A percentile compares a stretch with the other conserved stretches of the same genome.
Conservation (phyloP, 2,329 filamentous ascomycete species). For the Xylariaceae sp. region DNA sequence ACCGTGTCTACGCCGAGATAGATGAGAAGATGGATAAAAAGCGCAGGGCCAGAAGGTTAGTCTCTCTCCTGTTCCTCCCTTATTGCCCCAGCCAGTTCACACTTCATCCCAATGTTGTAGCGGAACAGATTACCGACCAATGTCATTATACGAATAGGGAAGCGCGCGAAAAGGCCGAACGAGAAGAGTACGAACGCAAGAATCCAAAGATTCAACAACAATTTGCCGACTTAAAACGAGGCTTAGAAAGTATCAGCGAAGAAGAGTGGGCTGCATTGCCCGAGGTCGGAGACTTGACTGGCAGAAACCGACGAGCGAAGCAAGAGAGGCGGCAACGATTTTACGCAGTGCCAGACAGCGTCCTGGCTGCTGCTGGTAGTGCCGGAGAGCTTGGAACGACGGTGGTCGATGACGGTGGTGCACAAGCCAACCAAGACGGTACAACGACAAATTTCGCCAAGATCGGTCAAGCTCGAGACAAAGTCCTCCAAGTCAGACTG, state of each 20-base stretch:
- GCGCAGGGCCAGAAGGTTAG: conserved; percentile 81
- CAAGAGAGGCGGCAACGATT: conserved; percentile 80
- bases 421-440: conserved; percentile 62
- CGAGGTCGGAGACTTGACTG: conserved; percentile 93
- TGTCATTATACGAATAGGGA: conserved; percentile 70
- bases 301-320: conserved; percentile 82
- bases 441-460: conserved; percentile 98
- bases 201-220: conserved; percentile 98
- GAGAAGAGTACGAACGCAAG: conserved; percentile 91
- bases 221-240: conserved; percentile 92
- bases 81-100: conserved; percentile 37
- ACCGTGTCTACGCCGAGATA: conserved; percentile 90
- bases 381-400: conserved; percentile 80
- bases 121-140: conserved; percentile 74
- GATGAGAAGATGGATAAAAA: conserved; percentile 96
- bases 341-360: conserved; percentile 95
- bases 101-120: conserved; percentile 61
- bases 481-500: conserved; percentile 88
- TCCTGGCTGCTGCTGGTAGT: conserved; percentile 80
- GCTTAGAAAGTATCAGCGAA: conserved; percentile 80
- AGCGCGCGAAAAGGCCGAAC: conserved; percentile 85
- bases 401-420: conserved; percentile 71
- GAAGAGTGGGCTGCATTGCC: conserved; percentile 96
- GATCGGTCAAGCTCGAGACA: conserved; percentile 93
- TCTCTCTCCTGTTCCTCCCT: conserved; percentile 29